Evolutionary conservation across 1,284 basidiomycete species (phyloP), one percentile per base, ranked within the genome.

Genomic region (Melampsora larici-populina): DNA sequence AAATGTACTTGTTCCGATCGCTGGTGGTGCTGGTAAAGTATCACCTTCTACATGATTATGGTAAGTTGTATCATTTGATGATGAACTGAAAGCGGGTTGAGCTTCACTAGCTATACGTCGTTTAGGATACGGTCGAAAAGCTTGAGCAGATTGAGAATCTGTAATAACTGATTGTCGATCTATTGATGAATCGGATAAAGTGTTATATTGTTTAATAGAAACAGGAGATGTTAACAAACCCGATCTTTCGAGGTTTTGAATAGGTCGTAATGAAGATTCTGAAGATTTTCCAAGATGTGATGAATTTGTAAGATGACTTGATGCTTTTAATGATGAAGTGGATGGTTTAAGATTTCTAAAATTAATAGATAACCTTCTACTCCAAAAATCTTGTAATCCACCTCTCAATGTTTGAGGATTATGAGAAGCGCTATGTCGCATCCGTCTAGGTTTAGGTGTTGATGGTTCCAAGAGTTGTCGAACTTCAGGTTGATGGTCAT

Each of bases 1-100:
- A 29, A 74, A 74, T 3, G 72, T 74, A 18, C 72, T 74, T 29
- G 72, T 74, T 2, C 72, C 72, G 4, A 36, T 8, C 9, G 26
- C 72, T 43, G 72, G 46, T 17, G 3, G 36, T 3, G 5, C 26
- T 36, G 29, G 29, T n/a, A n/a, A n/a, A 36, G 7, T 55, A 1
- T 48, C 55, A 15, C 46, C 26, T 18, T 31, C 69, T 13, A 40
- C 29, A 1, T 29, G 36, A 40, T 49, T 58, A 17, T 63, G 70
- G 18, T 15, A 40, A 48, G 58, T 64, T 17, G 60, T 40, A 29
- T 26, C 33, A 58, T 51, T 17, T 6, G 70, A 63, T 4, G 40
- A 62, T 21, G 60, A n/a, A 36, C 55, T 62, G 63, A 36, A 29
- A 33, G 48, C 17, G 15, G 31, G 36, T 11, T 58, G 72, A n/a